Evolutionary conservation across 805 yeast species (phyloP), one percentile per base, ranked within the genome.

Genomic region (Candida endomychidarum): DNA sequence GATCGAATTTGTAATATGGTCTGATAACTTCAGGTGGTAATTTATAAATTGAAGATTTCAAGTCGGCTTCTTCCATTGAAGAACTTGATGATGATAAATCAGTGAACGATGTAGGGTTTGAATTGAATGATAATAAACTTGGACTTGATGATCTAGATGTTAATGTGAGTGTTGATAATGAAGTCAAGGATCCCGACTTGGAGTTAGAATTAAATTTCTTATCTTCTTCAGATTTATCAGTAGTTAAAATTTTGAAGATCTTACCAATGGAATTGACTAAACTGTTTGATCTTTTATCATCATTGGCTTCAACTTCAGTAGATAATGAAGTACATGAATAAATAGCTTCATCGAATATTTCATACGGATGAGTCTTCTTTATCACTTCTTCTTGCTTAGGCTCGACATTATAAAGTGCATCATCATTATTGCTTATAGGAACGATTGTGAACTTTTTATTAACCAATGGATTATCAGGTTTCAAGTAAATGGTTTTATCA

Each of bases 291-390:
- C 47, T 44, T 14, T 17, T 23, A 16, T 26, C 27, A 15, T 22
- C 22, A 8, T 35, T 23, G 8, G 38, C 30, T 18, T 27, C 41
- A 10, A 41, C 43, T n/a, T 43, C 45, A 8, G 37, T 28, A 5
- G 59, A 50, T 28, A 57, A 47, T 5, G 60, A 50, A 3, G 57
- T 53, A 43, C 65, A 58, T 9, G 58, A 67, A 55, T 80, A 81
- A 22, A 78, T 70, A 1, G 84, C 81, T 50, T 81, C 87, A 56
- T 81, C 87, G 37, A 81, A 70, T 2, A 81, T 70, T 47, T 81
- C 87, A 55, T 70, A 81, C 0, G 85, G 75, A 54, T 78, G 81
- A 1, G 77, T 70, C 47, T 76, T 74, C 26, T 75, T 58, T 11
- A 42, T 16, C 3, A 43, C 48, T 22, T 34, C 41, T 34, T 43